These are phyloP conservation scores for Cryphonectria carpinicola DNA, from an alignment of 2,329 filamentous ascomycete species.

Conservation along the genomic window DNA sequence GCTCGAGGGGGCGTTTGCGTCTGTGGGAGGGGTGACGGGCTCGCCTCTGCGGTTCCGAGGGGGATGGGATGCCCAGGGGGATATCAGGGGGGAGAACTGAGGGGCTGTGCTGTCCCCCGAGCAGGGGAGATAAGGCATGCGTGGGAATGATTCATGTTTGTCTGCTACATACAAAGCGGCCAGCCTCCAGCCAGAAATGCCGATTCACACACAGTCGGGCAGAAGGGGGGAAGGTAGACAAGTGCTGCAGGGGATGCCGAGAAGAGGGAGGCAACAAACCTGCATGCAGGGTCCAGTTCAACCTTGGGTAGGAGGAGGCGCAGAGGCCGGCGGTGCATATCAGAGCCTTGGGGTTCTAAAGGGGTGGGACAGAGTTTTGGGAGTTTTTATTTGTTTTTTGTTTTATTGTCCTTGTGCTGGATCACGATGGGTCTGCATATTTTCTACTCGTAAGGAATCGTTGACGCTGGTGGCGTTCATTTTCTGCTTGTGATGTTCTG, in stretches of 20 bases:
- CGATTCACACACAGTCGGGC: not conserved
- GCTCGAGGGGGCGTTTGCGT: conserved; percentile 21
- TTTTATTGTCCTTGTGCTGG: not conserved
- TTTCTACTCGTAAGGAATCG: not conserved
- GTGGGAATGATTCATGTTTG: no score
- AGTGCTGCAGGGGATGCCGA: no score
- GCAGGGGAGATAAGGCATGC: not conserved
- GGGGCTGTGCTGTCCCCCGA: not conserved
- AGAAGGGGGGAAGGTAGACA: not conserved
- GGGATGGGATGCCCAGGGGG: conserved; percentile 18
- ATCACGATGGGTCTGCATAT: not conserved
- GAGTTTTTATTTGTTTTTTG: no score
- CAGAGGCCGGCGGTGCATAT: not conserved
- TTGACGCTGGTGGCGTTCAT: not conserved
- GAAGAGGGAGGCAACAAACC: not conserved
- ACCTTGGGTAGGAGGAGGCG: not conserved
- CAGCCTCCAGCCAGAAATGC: not conserved
- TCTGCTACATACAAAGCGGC: not conserved
- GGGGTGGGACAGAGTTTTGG: not conserved
- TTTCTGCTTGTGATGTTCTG: not conserved
- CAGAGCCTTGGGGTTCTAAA: not conserved
- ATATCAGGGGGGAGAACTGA: conserved; percentile 11
- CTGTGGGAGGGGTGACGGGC: conserved; percentile 18
- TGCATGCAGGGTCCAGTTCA: not conserved
- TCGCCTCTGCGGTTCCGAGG: conserved; percentile 23